phyloP scores from a whole-genome alignment of 2,329 filamentous ascomycete species.

The Hypoxylon sp. region DNA sequence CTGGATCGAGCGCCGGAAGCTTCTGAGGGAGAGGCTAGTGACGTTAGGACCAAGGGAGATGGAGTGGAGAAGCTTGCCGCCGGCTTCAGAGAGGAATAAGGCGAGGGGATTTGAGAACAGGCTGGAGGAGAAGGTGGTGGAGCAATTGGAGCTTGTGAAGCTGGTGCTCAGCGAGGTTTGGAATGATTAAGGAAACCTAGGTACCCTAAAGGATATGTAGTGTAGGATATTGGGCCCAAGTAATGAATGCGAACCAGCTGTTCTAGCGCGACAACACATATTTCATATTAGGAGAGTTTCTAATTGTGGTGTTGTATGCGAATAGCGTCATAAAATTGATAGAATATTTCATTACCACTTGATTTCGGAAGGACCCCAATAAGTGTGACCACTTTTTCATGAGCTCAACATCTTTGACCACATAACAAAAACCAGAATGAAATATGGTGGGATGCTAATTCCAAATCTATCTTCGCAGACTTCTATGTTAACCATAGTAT shows the following conservation, averaged over 20 bases:
- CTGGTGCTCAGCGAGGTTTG: slow-evolving; percentile 65
- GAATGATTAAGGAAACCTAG: slow-evolving; percentile 49
- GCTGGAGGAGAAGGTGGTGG: slow-evolving; percentile 81
- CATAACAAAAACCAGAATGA: no score
- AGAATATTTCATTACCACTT: background rate
- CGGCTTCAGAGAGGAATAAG: slow-evolving; percentile 48
- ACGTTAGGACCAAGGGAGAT: slow-evolving; percentile 79
- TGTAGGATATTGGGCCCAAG: background rate
- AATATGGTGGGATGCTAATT: no score
- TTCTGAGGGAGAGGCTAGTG: slow-evolving; percentile 78
- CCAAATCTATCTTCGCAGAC: no score
- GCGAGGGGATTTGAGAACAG: slow-evolving; percentile 67
- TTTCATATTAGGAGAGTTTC: background rate
- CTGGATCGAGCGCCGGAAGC: slow-evolving; percentile 76
- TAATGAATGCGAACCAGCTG: slow-evolving; percentile 12
- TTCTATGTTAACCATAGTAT: no score
- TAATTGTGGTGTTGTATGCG: no score
- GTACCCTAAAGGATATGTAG: background rate
- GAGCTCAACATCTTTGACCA: no score
- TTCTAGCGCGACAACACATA: slow-evolving; percentile 12
- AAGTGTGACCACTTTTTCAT: background rate
- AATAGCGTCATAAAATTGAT: background rate
- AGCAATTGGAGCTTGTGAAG: slow-evolving; percentile 72
- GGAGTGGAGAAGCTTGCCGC: slow-evolving; percentile 64
- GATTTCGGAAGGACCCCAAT: background rate